Evolutionary conservation across 2,329 filamentous ascomycete species (phyloP).

Genomic region (Exophiala aquamarina): DNA sequence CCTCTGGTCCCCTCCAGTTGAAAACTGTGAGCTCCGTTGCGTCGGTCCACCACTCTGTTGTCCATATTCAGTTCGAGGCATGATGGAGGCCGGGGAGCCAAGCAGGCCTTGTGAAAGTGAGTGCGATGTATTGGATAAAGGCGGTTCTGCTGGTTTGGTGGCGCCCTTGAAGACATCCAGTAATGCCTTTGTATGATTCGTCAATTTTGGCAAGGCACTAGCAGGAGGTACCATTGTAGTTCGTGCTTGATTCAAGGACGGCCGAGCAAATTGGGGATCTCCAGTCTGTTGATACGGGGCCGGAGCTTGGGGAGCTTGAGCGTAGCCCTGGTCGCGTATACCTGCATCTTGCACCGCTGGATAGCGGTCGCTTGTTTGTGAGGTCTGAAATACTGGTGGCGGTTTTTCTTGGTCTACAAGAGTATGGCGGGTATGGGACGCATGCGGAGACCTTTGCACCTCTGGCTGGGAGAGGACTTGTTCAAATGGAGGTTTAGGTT

Average conservation of each 20-base stretch:
- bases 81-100: constrained; percentile 20
- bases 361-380: constrained; percentile 1
- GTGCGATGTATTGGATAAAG: constrained; percentile 15
- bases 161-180: constrained; percentile 56
- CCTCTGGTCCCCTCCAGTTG: background rate
- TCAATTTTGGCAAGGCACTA: constrained; percentile 58
- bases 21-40: background rate
- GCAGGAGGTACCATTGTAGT: constrained; percentile 55
- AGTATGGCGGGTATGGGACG: constrained; percentile 27
- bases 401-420: constrained; percentile 14
- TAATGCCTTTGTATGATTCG: constrained; percentile 56
- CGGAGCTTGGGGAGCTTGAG: constrained; percentile 32
- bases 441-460: constrained; percentile 54
- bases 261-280: constrained; percentile 45
- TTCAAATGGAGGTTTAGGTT: constrained; percentile 56
- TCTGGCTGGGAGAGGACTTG: constrained; percentile 51
- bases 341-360: constrained; percentile 25
- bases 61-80: background rate
- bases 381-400: constrained; percentile 9
- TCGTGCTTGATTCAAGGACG: constrained; percentile 35
- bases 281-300: constrained; percentile 49
- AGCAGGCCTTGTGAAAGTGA: constrained; percentile 32
- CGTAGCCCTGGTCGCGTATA: constrained; percentile 20
- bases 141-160: constrained; percentile 5
- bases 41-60: background rate